Evolutionary conservation across 192 early-diverging fungal species (phyloP).

Genomic region (Spizellomyces sp.): DNA sequence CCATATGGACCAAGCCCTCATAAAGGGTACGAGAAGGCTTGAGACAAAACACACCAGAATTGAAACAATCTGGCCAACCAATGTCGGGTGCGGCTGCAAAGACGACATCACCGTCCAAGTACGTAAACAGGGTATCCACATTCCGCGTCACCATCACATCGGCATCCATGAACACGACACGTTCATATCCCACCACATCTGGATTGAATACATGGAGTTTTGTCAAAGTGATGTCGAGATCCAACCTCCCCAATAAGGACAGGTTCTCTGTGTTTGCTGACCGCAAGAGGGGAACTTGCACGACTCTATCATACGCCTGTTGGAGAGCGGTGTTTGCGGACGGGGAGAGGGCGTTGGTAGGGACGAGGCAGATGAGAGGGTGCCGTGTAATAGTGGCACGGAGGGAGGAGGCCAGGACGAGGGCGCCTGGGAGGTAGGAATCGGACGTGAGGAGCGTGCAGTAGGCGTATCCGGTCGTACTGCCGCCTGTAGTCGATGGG

Average conservation of each 20-base stretch:
- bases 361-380: constrained; percentile 70
- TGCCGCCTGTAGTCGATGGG: no score
- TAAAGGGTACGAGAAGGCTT: constrained; percentile 59
- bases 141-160: constrained; percentile 84
- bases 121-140: constrained; percentile 81
- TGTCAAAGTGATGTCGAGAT: constrained; percentile 86
- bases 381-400: constrained; percentile 63
- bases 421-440: constrained; percentile 80
- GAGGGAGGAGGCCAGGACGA: constrained; percentile 78
- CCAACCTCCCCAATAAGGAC: constrained; percentile 80
- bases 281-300: constrained; percentile 66
- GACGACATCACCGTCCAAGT: constrained; percentile 37
- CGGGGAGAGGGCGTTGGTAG: constrained; percentile 56
- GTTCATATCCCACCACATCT: constrained; percentile 57
- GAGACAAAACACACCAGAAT: constrained; percentile 90
- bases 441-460: constrained; percentile 88
- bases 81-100: constrained; percentile 90
- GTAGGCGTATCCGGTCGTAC: constrained; percentile 50
- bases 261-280: constrained; percentile 67
- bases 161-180: constrained; percentile 83
- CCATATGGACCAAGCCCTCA: constrained; percentile 51
- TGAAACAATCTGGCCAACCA: constrained; percentile 98
- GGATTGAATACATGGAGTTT: constrained; percentile 89
- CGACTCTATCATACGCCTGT: constrained; percentile 69
- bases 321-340: constrained; percentile 54